Evolutionary conservation across 2,329 filamentous ascomycete genomes (phyloP).

Genomic region (Neonectria faginata): DNA sequence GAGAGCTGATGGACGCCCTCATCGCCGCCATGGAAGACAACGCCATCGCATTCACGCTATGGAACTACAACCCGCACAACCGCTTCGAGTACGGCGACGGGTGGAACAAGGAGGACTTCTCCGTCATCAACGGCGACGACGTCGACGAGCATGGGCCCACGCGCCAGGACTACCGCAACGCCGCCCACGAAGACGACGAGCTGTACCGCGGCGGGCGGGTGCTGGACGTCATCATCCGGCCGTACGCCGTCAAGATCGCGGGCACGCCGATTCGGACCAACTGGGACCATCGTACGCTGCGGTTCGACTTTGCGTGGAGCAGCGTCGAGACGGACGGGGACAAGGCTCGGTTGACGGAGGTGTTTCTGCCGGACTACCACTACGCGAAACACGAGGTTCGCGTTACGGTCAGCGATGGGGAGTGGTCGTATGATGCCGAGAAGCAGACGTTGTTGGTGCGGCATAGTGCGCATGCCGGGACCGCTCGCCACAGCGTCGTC

Average conservation of each 20-base stretch:
- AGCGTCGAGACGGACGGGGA: conserved; percentile 36
- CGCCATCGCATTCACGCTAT: conserved; percentile 53
- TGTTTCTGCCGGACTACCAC: conserved; percentile 55
- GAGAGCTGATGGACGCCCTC: conserved; percentile 54
- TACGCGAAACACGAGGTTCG: conserved; percentile 47
- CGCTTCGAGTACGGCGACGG: conserved; percentile 54
- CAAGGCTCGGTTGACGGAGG: conserved; percentile 49
- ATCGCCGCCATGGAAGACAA: conserved; percentile 56
- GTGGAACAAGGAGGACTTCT: conserved; percentile 59
- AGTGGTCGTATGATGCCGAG: conserved; percentile 46
- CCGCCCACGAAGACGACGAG: conserved; percentile 48
- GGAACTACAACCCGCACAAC: conserved; percentile 56
- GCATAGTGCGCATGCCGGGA: conserved; percentile 28
- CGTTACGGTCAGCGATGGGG: conserved; percentile 45
- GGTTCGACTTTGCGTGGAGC: conserved; percentile 52
- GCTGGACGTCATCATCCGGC: conserved; percentile 55
- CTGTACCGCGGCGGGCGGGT: conserved; percentile 54
- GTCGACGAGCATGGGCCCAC: conserved; percentile 44
- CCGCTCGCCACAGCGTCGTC: conserved; percentile 32
- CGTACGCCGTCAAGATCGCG: conserved; percentile 56
- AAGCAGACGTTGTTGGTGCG: conserved; percentile 48
- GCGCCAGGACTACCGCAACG: conserved; percentile 50
- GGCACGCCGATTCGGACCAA: conserved; percentile 50
- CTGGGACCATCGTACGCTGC: conserved; percentile 51
- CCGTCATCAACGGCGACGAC: conserved; percentile 53